Percentiles rank a stretch among this genome's conserved stretches.
phyloP scores from a whole-genome alignment of 257 asterid genomes.

The Fraxinus americana region DNA sequence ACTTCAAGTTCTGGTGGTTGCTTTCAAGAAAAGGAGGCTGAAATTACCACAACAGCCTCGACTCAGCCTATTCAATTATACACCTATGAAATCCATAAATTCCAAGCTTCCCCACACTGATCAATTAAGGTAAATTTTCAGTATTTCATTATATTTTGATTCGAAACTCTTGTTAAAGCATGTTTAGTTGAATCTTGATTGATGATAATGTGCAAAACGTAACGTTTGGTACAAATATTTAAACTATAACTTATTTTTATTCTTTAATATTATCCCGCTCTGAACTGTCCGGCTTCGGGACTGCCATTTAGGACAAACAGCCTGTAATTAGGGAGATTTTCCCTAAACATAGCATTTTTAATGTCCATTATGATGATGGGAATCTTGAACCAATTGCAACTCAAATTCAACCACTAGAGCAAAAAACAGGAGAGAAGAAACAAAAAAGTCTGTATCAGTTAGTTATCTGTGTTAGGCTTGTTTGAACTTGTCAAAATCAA shows the following conservation, averaged over 20 bases:
- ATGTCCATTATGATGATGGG: background rate
- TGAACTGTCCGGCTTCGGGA: background rate
- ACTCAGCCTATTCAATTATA: constrained; percentile 39
- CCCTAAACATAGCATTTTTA: background rate
- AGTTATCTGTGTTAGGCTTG: background rate
- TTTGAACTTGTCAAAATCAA: background rate
- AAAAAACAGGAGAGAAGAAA: background rate
- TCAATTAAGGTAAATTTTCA: constrained; percentile 58
- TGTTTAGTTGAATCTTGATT: background rate
- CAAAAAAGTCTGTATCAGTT: background rate
- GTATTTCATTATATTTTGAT: background rate
- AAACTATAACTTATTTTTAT: background rate
- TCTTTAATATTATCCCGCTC: too few relatives aligned
- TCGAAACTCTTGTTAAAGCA: background rate
- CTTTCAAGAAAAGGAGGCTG: constrained; percentile 58
- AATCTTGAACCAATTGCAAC: background rate
- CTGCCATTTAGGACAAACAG: background rate
- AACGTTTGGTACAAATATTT: background rate
- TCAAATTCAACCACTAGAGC: background rate
- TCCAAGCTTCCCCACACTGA: constrained; percentile 60
- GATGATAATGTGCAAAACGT: background rate
- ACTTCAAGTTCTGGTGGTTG: constrained; percentile 53
- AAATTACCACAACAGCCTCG: constrained; percentile 53
- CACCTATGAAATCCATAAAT: constrained; percentile 52
- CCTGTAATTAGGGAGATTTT: background rate